Base-by-base conservation (phyloP, 1,284 basidiomycete species). In the Ustilago shanxiensis region DNA sequence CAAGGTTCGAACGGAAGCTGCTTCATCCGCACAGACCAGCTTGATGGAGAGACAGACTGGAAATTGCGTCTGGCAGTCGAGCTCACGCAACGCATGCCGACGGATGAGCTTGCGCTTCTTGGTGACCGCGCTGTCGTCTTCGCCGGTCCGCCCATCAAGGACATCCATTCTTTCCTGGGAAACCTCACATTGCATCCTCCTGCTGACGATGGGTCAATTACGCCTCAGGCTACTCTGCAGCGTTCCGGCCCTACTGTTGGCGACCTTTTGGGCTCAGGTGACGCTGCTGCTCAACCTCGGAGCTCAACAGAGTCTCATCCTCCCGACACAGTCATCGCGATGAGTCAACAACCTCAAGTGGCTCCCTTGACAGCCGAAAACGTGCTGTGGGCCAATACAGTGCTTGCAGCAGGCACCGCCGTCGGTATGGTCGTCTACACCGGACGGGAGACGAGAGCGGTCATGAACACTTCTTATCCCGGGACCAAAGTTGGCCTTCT, bases 41-140 rank as follows among this genome's bases (percentile, higher is more conserved):
- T 99, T 11, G 97, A 99, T 80, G 97, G 97, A 50, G 97, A 99
- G 87, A 99, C 97, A 1, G 97, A 99, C 82, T 99, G 97, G 97
- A 99, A 99, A 86, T 88, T 98, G 56, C 91, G 94, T 11, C 92
- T 98, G 1, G 95, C 96, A 0, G 92, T 97, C 3, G 90, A 92
- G 1, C 89, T 91, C 28, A 94, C 92, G 31, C 95, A 98, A 87
- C 91, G 91, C 79, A 87, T 96, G 69, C 88, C 88, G 0, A 90
- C 88, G 44, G 88, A 88, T 20, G 91, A 92, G 26, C 86, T 99
- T 3, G 89, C 93, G 24, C 86, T 88, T 8, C 87, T 96, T 14
- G 51, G 69, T 50, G 58, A 76, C 20, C 74, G 81, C 18, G 83
- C 77, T 16, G 72, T 75, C 9, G 66, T 61, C 29, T 55, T 84